Percentiles rank a stretch among this genome's conserved stretches.
phyloP scores from a whole-genome alignment of 495 filamentous ascomycete genomes.

The Penicillium waksmanii region DNA sequence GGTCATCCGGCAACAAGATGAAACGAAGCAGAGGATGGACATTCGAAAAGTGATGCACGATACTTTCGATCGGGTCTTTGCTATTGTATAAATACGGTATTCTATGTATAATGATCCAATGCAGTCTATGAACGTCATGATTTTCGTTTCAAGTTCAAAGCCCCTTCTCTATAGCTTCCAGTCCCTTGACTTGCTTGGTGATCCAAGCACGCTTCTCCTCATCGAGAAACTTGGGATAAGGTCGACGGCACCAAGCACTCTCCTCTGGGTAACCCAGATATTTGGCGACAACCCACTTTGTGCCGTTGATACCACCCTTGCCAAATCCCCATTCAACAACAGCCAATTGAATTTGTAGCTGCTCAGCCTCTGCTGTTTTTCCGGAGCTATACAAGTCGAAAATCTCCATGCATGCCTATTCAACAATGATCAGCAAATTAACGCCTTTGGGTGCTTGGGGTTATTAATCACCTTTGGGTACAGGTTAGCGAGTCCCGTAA shows the following conservation, averaged over 20 bases:
- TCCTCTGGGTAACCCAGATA: constrained; percentile 39
- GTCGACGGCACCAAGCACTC: constrained; percentile 41
- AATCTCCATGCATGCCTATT: constrained; percentile 28
- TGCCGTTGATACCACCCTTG: constrained; percentile 47
- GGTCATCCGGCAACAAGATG: constrained; percentile 44
- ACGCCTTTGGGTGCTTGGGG: neutral
- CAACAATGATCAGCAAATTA: constrained; percentile 1
- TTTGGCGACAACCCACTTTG: constrained; percentile 45
- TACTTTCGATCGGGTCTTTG: constrained; percentile 38
- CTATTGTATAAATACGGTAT: constrained; percentile 35
- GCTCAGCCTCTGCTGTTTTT: constrained; percentile 38
- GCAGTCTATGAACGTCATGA: constrained; percentile 14
- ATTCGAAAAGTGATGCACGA: constrained; percentile 42
- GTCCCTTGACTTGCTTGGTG: constrained; percentile 13
- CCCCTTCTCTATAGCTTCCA: constrained; percentile 3
- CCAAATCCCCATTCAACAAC: constrained; percentile 45
- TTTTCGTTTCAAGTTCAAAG: constrained; percentile 5
- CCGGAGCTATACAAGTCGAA: constrained; percentile 37
- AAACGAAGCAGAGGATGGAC: constrained; percentile 41
- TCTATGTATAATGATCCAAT: constrained; percentile 13
- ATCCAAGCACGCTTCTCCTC: constrained; percentile 30
- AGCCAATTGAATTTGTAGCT: constrained; percentile 39
- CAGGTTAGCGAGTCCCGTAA: constrained; percentile 14
- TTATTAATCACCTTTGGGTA: constrained; percentile 13
- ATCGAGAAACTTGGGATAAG: constrained; percentile 41